Evolutionary conservation across 2,329 filamentous ascomycete genomes (phyloP), one percentile per base, ranked within the genome.

Genomic region (Fusarium graminum): DNA sequence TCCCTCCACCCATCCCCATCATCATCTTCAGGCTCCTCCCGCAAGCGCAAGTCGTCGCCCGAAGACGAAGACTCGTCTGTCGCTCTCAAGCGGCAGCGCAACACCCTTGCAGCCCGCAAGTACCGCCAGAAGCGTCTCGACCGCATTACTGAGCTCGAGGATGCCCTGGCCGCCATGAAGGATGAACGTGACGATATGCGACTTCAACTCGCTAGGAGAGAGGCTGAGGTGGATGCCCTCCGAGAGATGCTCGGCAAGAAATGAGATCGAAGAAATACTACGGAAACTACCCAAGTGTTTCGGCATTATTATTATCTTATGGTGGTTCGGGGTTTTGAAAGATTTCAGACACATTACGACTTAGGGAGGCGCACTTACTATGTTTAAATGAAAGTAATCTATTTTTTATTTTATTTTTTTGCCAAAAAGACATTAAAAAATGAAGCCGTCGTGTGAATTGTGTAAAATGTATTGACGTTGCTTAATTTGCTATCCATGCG

Each of bases 41-140:
- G 13, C 52, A 72, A 72, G 58, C 70, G 70, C 47, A 72, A 73
- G 40, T 57, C 61, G 4, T 65, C 73, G 3, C 59, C 64, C 6
- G 65, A 68, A 29, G 73, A 74, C 9, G 72, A 75, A 13, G 56
- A 67, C 16, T 63, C 63, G 5, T 63, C 66, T 26, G 67, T 74
- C 7, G 72, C 76, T 17, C 72, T 81, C 72, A 91, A 91, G 76
- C 87, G 90, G 28, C 85, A 86, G 63, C 85, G 86, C 63, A 92
- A 92, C 76, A 92, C 89, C 14, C 82, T 90, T 63, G 89, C 90
- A n/a, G 90, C 90, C 29, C 84, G 88, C 63, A 88, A 89, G 63
- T 92, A 91, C 74, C 86, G 90, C 26, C 89, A 92, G 74, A 90
- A 90, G 75, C 86, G 88, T 43, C 82, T 91, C 32, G 89, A 92